phyloP scores from a whole-genome alignment of 805 yeast genomes.

The Lipomyces yamadae region DNA sequence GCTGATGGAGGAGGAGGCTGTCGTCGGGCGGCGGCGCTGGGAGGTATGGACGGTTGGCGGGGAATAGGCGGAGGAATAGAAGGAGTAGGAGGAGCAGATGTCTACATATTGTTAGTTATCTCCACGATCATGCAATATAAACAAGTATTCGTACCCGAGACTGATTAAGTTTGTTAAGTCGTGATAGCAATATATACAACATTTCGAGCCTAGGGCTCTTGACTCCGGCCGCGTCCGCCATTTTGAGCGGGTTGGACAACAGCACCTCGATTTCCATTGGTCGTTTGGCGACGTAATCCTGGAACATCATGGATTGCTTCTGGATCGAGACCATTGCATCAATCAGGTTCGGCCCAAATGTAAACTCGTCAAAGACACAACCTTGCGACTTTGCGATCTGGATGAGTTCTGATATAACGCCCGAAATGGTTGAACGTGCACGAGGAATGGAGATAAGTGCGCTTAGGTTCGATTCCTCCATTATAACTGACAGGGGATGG shows the following conservation, averaged over 20 bases:
- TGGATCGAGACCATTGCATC: constrained; percentile 13
- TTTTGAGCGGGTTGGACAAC: constrained; percentile 64
- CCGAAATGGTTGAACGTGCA: constrained; percentile 19
- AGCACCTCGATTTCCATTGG: constrained; percentile 74
- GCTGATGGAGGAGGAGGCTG: constrained; percentile 14
- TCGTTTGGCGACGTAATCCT: constrained; percentile 45
- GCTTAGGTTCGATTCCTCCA: constrained; percentile 37
- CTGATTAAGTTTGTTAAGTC: constrained; percentile 26
- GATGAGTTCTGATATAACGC: constrained; percentile 29
- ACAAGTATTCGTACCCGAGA: not conserved
- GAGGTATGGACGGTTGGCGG: not conserved
- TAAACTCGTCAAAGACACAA: constrained; percentile 21
- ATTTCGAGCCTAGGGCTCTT: constrained; percentile 63
- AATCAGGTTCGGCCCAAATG: constrained; percentile 16
- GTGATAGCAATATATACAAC: constrained; percentile 62
- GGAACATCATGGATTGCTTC: constrained; percentile 37
- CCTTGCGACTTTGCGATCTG: constrained; percentile 29
- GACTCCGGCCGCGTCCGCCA: constrained; percentile 56
- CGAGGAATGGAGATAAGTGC: constrained; percentile 23
- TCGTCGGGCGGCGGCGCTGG: constrained; percentile 10
- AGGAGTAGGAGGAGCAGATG: not conserved
- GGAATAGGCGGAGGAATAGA: not conserved
- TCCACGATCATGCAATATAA: not conserved
- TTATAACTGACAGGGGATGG: constrained; percentile 33
- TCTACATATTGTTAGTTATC: not conserved